A percentile compares a stretch with the other conserved stretches of the same genome.
Evolutionary conservation across 1,139 yeast genomes (phyloP).

Genomic region (Geotrichum restrictum): DNA sequence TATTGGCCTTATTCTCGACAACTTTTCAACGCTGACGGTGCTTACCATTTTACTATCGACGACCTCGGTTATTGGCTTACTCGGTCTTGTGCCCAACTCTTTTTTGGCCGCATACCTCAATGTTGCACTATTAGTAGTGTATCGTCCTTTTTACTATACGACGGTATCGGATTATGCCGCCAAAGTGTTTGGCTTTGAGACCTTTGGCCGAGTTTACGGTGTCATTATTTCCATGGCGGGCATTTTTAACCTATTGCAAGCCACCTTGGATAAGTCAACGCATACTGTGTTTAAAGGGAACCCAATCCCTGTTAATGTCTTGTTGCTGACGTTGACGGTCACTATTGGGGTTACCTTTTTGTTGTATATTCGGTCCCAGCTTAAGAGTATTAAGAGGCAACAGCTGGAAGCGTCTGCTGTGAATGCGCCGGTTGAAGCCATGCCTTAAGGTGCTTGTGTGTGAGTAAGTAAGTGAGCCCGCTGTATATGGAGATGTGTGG

Average conservation of each 20-base stretch:
- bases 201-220: conserved; percentile 92
- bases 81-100: conserved; percentile 32
- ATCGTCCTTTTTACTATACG: conserved; percentile 88
- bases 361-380: conserved; percentile 53
- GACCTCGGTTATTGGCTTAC: conserved; percentile 31
- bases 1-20: conserved; percentile 77
- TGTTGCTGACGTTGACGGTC: conserved; percentile 52
- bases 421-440: conserved; percentile 48
- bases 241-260: conserved; percentile 66
- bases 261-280: conserved; percentile 63
- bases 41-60: conserved; percentile 45
- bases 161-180: conserved; percentile 89
- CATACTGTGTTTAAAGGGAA: conserved; percentile 64
- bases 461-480: no score
- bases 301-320: conserved; percentile 70
- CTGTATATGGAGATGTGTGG: no score
- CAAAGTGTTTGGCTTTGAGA: conserved; percentile 86
- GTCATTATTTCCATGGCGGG: conserved; percentile 79
- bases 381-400: conserved; percentile 48
- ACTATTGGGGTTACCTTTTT: conserved; percentile 54
- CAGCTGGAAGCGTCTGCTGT: conserved; percentile 62
- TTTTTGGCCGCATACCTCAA: conserved; percentile 62
- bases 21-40: conserved; percentile 58
- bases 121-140: conserved; percentile 67
- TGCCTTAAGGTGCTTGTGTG: conserved; percentile 43